phyloP scores from a whole-genome alignment of 768 basidiomycete genomes.

The Neoboletus magnificus region DNA sequence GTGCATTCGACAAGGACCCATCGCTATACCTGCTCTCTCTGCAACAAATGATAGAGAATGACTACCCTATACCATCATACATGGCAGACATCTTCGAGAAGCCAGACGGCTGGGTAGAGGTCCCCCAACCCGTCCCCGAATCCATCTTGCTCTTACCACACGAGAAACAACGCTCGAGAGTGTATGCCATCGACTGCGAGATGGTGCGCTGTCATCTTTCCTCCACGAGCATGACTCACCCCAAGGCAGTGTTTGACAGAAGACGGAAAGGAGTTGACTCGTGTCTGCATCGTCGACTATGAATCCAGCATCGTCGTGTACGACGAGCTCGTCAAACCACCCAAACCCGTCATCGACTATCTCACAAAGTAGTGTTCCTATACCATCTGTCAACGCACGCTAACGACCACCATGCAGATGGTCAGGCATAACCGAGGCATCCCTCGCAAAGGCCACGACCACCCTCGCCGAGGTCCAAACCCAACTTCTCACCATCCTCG shows the following conservation, averaged over 20 bases:
- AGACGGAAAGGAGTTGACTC: constrained; percentile 84
- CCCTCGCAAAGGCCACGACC: constrained; percentile 66
- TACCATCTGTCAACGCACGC: not conserved
- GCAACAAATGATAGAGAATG: constrained; percentile 92
- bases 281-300: constrained; percentile 83
- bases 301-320: constrained; percentile 69
- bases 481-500: constrained; percentile 61
- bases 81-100: constrained; percentile 68
- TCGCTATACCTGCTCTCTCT: constrained; percentile 68
- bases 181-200: constrained; percentile 93
- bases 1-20: constrained; percentile 59
- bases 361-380: constrained; percentile 66
- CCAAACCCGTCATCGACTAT: constrained; percentile 83
- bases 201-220: constrained; percentile 60
- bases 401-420: constrained; percentile 46
- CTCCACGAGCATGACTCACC: not conserved
- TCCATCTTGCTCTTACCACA: constrained; percentile 31
- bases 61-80: constrained; percentile 87
- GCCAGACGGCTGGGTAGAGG: constrained; percentile 78
- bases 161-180: constrained; percentile 39
- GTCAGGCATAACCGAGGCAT: constrained; percentile 87
- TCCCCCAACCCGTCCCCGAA: constrained; percentile 46
- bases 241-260: constrained; percentile 73
- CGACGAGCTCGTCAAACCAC: constrained; percentile 87
- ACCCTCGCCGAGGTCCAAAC: constrained; percentile 77